These are phyloP conservation scores for Chiua virens DNA, from an alignment of 768 basidiomycete genomes.

Conservation along the genomic window DNA sequence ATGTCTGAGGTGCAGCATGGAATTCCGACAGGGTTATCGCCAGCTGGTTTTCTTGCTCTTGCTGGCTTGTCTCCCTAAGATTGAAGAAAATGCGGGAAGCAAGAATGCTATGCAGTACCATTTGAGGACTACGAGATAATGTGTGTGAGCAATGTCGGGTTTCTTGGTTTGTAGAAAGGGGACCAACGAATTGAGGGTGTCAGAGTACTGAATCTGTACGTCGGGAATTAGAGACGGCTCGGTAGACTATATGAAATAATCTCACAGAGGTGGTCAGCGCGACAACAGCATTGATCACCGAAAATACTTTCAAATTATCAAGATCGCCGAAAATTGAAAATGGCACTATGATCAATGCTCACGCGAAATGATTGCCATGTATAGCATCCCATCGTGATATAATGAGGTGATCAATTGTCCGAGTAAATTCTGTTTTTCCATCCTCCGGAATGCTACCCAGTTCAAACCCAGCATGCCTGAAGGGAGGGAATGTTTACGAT, in stretches of 20 bases:
- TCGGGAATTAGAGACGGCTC: not conserved
- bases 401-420: conserved; percentile 9
- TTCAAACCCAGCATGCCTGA: conserved; percentile 20
- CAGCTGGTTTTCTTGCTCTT: not conserved
- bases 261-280: conserved; percentile 7
- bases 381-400: conserved; percentile 20
- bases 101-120: conserved; percentile 25
- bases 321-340: not conserved
- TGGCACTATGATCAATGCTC: not conserved
- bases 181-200: conserved; percentile 19
- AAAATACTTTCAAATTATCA: conserved; percentile 11
- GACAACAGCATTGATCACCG: conserved; percentile 16
- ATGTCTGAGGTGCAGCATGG: not conserved
- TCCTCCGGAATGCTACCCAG: conserved; percentile 14
- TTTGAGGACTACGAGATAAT: conserved; percentile 12
- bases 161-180: not conserved
- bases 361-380: conserved; percentile 18
- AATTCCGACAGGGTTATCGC: conserved; percentile 8
- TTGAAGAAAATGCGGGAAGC: conserved; percentile 26
- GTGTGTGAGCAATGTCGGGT: not conserved
- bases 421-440: conserved; percentile 9
- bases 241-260: not conserved
- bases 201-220: conserved; percentile 12
- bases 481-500: not conserved
- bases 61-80: conserved; percentile 17